A percentile compares a stretch with the other conserved stretches of the same genome.
These are phyloP conservation scores for Myotisia sp. DNA, from an alignment of 2,329 filamentous ascomycete species.

Conservation along the genomic window DNA sequence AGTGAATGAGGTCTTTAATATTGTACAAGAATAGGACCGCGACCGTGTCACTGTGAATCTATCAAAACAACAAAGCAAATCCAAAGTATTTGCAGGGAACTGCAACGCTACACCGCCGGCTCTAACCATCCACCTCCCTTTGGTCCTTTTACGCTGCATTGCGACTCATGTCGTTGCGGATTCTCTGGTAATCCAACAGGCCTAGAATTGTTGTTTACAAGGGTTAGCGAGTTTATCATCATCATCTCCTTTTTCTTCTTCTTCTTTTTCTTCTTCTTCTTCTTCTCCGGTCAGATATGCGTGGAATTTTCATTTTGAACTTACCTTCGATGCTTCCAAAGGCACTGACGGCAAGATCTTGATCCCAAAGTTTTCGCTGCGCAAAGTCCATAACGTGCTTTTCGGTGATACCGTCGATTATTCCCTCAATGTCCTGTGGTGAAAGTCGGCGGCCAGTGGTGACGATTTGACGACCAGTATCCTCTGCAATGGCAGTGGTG, in stretches of 20 bases:
- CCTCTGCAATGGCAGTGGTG: conserved; percentile 92
- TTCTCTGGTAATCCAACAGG: conserved; percentile 39
- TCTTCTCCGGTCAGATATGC: no score
- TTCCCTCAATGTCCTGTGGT: conserved; percentile 87
- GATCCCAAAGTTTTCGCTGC: conserved; percentile 90
- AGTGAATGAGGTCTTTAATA: conserved; percentile 8
- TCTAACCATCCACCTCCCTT: not conserved
- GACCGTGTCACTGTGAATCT: conserved; percentile 8
- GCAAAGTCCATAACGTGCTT: conserved; percentile 97
- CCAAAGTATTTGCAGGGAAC: not conserved
- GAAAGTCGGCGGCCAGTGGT: conserved; percentile 86
- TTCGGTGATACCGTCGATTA: conserved; percentile 75
- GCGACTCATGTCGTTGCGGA: conserved; percentile 72
- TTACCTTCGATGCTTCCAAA: conserved; percentile 91
- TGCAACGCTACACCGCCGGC: conserved; percentile 1
- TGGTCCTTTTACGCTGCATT: conserved; percentile 36
- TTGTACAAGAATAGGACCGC: conserved; percentile 10
- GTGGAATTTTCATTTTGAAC: no score
- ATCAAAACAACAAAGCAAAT: conserved; percentile 5
- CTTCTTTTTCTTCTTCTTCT: no score
- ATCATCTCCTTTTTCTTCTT: no score
- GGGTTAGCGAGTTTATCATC: no score
- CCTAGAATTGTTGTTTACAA: no score
- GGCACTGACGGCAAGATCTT: conserved; percentile 85
- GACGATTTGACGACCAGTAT: conserved; percentile 96